phyloP scores from a whole-genome alignment of 2,329 filamentous ascomycete genomes.

The Neurospora sp. region DNA sequence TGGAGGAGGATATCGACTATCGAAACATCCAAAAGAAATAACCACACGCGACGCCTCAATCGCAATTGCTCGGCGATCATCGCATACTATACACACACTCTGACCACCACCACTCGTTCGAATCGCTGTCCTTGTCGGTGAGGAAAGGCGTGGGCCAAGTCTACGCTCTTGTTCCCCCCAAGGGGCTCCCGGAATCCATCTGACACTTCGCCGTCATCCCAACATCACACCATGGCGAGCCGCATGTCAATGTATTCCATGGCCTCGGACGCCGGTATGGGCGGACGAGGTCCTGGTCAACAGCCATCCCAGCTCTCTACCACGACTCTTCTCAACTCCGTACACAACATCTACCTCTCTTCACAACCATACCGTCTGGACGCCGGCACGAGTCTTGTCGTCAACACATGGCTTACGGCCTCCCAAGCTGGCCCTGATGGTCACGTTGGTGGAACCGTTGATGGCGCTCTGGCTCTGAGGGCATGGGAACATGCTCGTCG shows the following conservation, averaged over 20 bases:
- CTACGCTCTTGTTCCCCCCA: conserved; percentile 10
- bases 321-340: conserved; percentile 81
- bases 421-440: conserved; percentile 60
- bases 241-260: conserved; percentile 62
- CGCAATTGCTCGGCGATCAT: not conserved
- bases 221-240: conserved; percentile 42
- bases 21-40: not conserved
- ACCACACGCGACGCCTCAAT: not conserved
- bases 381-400: conserved; percentile 79
- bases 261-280: conserved; percentile 49
- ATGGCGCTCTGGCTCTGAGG: conserved; percentile 64
- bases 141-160: not conserved
- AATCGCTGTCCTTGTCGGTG: not conserved
- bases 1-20: not conserved
- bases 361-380: conserved; percentile 80
- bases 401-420: conserved; percentile 91
- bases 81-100: not conserved
- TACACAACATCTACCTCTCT: conserved; percentile 81
- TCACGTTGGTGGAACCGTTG: conserved; percentile 66
- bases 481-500: conserved; percentile 96
- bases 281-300: conserved; percentile 50
- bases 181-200: conserved; percentile 24
- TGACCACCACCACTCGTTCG: not conserved
- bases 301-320: conserved; percentile 78
- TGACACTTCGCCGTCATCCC: conserved; percentile 4